Evolutionary conservation across 176 grass and related monocot species (phyloP), one percentile per base, ranked within the genome.

Genomic region (Aegilops longissima): DNA sequence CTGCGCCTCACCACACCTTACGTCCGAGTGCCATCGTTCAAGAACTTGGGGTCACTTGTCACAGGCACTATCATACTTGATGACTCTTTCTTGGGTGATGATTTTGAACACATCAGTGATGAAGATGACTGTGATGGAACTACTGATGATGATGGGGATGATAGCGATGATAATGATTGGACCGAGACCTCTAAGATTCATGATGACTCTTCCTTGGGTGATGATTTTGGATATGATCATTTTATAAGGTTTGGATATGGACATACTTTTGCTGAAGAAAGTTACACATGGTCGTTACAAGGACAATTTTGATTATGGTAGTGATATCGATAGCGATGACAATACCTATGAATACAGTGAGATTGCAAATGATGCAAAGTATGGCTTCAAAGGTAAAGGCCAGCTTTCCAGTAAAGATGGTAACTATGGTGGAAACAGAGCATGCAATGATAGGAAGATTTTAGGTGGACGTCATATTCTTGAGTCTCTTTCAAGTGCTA

Each of bases 331-430:
- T 56, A 87, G 86, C 31, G 79, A 87, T 82, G 72, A 12, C 14
- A 51, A 82, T 34, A 70, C 66, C 31, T 70, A 38, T 68, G 79
- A 68, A 36, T 87, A 87, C 35, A 68, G 33, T 73, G 70, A 87
- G 86, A 82, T 82, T 76, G 86, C 70, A 87, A 76, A 87, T 23
- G 79, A 27, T 51, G 49, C 29, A 58, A 58, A 58, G 75, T 77
- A 77, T 77, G 51, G 75, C 75, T 59, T n/a, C 75, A 38, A 71
- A 39, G 18, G 68, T 47, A 47, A 47, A 2, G 35, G 1, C 7
- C 17, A n/a, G 8, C 16, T 8, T 44, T 4, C 69, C 36, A 72
- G 36, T 23, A 6, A 72, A 40, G 9, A 20, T 10, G 4, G 4
- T 23, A 72, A 23, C 20, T 42, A 72, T 38, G 68, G 68, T 9